Evolutionary conservation across 306 rosid genomes (phyloP), one percentile per base, ranked within the genome.

Genomic region (Mimosa bimucronata): DNA sequence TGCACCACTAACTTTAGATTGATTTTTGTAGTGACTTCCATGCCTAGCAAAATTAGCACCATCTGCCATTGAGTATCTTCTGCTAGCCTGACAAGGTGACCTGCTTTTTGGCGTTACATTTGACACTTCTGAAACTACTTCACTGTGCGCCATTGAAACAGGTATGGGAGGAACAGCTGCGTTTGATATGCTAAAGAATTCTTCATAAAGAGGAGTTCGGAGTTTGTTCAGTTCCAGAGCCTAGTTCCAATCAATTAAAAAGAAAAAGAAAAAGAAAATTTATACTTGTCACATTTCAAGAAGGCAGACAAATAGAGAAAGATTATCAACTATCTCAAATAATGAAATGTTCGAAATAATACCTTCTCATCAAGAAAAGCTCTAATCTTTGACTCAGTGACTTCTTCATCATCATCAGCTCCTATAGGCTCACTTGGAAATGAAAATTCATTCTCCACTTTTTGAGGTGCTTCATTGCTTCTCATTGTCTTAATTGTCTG

Each of bases 281-380:
- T 76, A 2, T 64, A 55, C 48, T 44, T 77, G 26, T 30, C 58
- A 76, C 11, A 72, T 66, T 67, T 65, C 65, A 77, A 74, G 78
- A 75, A 69, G 52, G 61, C 55, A 64, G 25, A 76, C n/a, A 75
- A 70, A 25, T 25, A 80, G 68, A 60, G 9, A 40, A 67, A 29
- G 40, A 30, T 73, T 73, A 74, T 23, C 58, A 72, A 66, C 53
- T 34, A 71, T 68, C 40, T 45, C 19, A 67, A 67, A 67, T 38
- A 21, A 69, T 42, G 9, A 41, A n/a, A 69, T 21, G 74, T 69
- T 21, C 46, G 58, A 76, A 79, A 62, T 37, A 65, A 77, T 76
- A 94, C 97, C 97, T 92, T 94, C 37, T 84, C 95, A 69, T 92
- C 97, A 48, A 94, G 81, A 85, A 94, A 94, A 80, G 90, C 93